Evolutionary conservation across 2,329 filamentous ascomycete genomes (phyloP).

Genomic region (Trichoderma simmonsii): DNA sequence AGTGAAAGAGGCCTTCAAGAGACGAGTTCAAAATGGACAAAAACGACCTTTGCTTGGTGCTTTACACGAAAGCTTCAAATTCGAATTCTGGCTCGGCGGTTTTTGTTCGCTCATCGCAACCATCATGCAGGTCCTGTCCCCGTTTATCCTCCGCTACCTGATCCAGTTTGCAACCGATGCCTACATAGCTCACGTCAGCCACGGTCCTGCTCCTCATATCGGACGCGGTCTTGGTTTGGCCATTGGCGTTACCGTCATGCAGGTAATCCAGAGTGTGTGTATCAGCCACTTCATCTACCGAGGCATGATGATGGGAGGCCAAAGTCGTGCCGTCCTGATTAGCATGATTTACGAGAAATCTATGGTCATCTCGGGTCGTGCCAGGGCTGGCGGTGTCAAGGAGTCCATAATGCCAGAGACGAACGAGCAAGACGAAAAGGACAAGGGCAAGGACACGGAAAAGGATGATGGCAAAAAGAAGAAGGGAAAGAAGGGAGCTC

Average conservation of each 20-base stretch:
- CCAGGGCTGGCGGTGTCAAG: slow-evolving; percentile 72
- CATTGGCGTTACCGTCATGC: slow-evolving; percentile 81
- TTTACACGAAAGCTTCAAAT: slow-evolving; percentile 79
- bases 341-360: slow-evolving; percentile 88
- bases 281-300: slow-evolving; percentile 91
- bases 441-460: slow-evolving; percentile 32
- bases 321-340: slow-evolving; percentile 77
- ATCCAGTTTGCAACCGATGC: slow-evolving; percentile 82
- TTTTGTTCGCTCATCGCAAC: slow-evolving; percentile 69
- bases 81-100: slow-evolving; percentile 84
- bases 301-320: slow-evolving; percentile 87
- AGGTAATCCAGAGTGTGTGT: slow-evolving; percentile 73
- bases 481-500: slow-evolving; percentile 37
- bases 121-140: slow-evolving; percentile 75
- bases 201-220: slow-evolving; percentile 60
- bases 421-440: slow-evolving; percentile 48
- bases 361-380: slow-evolving; percentile 82
- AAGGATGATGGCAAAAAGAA: slow-evolving; percentile 38
- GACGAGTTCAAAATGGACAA: slow-evolving; percentile 63
- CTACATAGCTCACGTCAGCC: slow-evolving; percentile 59
- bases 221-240: slow-evolving; percentile 77
- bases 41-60: slow-evolving; percentile 75
- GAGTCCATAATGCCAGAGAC: slow-evolving; percentile 30
- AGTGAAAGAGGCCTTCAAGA: slow-evolving; percentile 66
- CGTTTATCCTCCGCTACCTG: slow-evolving; percentile 80